Evolutionary conservation across 345 rosid genomes (phyloP).

Genomic region (Eucalyptus regnans): DNA sequence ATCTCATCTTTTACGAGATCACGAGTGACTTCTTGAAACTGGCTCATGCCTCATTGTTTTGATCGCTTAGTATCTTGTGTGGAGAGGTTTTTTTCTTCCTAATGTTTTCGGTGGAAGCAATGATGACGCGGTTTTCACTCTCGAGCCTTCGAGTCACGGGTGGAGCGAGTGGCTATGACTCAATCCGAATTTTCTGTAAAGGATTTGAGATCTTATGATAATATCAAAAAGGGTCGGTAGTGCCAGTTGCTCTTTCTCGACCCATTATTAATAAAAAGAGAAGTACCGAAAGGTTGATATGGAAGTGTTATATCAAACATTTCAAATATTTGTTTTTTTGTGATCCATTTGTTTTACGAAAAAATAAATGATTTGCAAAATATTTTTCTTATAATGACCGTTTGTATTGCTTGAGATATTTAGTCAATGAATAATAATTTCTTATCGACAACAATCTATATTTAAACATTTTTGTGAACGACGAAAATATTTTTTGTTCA

Average conservation of each 20-base stretch:
- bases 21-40: fast-evolving
- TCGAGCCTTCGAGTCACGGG: background rate
- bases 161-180: background rate
- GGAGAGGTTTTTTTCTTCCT: background rate
- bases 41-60: too few species aligned
- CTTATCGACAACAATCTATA: background rate
- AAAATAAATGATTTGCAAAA: background rate
- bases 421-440: background rate
- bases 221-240: background rate
- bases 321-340: background rate
- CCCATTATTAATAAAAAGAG: background rate
- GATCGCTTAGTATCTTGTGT: background rate
- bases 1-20: background rate
- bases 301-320: background rate
- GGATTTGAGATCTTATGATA: too few species aligned
- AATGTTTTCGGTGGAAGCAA: background rate
- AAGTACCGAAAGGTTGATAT: background rate
- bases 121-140: fast-evolving
- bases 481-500: background rate
- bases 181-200: fast-evolving
- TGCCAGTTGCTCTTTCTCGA: background rate
- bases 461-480: background rate
- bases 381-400: background rate
- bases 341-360: too few species aligned
- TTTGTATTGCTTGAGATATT: background rate